These are phyloP conservation scores for Linanthus parryae DNA, from an alignment of 148 eudicot species.

Conservation along the genomic window DNA sequence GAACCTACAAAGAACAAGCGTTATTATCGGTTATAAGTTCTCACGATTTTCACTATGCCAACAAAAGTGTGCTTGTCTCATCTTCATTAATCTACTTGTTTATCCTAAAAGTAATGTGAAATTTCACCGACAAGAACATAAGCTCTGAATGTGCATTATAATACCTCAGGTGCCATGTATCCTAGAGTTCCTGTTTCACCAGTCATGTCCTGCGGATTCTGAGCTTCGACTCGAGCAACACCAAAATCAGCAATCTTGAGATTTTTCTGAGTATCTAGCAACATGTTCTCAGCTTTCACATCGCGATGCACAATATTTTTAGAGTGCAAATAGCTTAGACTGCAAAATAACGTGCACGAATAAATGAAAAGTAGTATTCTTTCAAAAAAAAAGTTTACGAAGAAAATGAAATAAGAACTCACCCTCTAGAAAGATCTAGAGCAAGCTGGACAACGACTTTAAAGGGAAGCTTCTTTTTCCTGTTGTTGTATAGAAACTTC, in stretches of 20 bases:
- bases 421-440: conserved; percentile 85
- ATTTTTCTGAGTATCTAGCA: conserved; percentile 44
- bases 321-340: conserved; percentile 66
- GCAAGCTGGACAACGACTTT: conserved; percentile 76
- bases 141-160: no score
- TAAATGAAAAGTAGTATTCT: neutral
- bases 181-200: conserved; percentile 92
- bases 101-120: no score
- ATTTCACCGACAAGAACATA: no score
- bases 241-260: conserved; percentile 94
- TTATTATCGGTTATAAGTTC: no score
- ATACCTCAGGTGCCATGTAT: conserved; percentile 96
- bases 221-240: conserved; percentile 90
- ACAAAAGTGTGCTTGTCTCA: no score
- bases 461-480: conserved; percentile 70
- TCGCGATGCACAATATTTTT: conserved; percentile 94
- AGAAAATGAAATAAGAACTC: conserved; percentile 10
- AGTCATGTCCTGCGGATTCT: conserved; percentile 83
- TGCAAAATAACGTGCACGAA: conserved; percentile 17
- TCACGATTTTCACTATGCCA: no score
- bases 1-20: conserved; percentile 50
- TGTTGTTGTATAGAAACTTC: conserved; percentile 43
- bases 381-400: neutral
- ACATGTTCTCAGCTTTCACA: conserved; percentile 91
- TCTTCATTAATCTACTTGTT: no score